These are phyloP conservation scores for Pugionium cornutum DNA, from an alignment of 345 rosid genomes.

Conservation along the genomic window DNA sequence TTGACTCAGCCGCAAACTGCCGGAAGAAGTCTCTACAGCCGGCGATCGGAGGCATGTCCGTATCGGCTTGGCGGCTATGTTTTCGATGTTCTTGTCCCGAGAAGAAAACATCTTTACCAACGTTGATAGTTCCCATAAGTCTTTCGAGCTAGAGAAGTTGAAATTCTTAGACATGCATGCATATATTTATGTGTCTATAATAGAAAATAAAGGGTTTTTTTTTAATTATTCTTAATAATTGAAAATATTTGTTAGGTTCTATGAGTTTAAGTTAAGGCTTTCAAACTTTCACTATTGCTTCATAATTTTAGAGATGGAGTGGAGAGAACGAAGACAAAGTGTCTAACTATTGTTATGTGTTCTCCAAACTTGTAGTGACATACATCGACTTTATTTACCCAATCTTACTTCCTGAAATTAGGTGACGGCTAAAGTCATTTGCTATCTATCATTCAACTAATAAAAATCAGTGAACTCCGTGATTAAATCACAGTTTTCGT, in stretches of 20 bases:
- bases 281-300: neutral
- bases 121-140: slow-evolving; percentile 12
- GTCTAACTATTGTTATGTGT: slow-evolving; percentile 7
- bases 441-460: slow-evolving; percentile 4
- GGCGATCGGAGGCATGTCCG: slow-evolving; percentile 62
- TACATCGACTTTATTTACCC: slow-evolving; percentile 5
- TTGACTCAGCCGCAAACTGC: slow-evolving; percentile 50
- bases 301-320: slow-evolving; percentile 3
- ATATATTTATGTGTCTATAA: neutral
- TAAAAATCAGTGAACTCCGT: no score
- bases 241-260: neutral
- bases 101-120: neutral
- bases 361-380: slow-evolving; percentile 1
- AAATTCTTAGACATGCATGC: neutral
- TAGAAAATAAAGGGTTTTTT: neutral
- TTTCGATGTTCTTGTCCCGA: neutral
- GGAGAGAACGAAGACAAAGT: neutral
- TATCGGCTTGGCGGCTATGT: slow-evolving; percentile 10
- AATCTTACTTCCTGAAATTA: neutral
- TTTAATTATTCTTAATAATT: neutral
- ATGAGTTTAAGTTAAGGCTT: neutral
- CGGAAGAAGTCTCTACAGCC: slow-evolving; percentile 46
- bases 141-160: neutral
- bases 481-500: no score
- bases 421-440: neutral